Conservation (phyloP, 108 stramenopile species). For the Cyclostephanos tholiformis region DNA sequence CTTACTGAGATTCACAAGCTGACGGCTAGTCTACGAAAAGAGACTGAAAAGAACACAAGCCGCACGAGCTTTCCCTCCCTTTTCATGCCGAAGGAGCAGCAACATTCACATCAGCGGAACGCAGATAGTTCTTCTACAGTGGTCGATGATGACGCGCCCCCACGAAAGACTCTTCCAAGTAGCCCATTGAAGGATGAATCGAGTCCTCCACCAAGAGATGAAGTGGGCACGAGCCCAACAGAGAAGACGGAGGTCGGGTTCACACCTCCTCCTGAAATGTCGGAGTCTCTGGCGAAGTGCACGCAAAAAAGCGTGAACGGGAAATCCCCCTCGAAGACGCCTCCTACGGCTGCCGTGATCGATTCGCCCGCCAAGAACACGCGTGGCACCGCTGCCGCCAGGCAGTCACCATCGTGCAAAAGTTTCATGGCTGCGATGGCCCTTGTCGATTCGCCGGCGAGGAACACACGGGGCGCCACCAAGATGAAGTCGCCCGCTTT, state of each 20-base stretch:
- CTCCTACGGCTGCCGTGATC: constrained; percentile 18
- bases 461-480: too few species aligned
- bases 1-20: constrained; percentile 40
- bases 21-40: constrained; percentile 41
- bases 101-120: not conserved
- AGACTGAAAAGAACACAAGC: constrained; percentile 11
- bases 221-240: not conserved
- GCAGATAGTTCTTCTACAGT: not conserved
- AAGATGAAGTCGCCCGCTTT: not conserved
- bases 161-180: not conserved
- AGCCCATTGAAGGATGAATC: constrained; percentile 2
- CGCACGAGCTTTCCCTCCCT: constrained; percentile 28
- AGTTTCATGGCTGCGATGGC: not conserved
- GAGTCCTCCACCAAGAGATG: constrained; percentile 35
- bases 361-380: constrained; percentile 42
- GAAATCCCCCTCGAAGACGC: constrained; percentile 8
- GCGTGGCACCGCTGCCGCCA: not conserved
- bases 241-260: not conserved
- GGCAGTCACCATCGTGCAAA: constrained; percentile 18
- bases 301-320: constrained; percentile 41
- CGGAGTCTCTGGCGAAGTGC: constrained; percentile 70
- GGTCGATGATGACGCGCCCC: constrained; percentile 1
- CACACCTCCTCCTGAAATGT: not conserved
- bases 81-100: constrained; percentile 7
- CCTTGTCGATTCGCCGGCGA: too few species aligned